Evolutionary conservation across 768 basidiomycete species (phyloP), one percentile per base, ranked within the genome.

Genomic region (Asterophora lycoperdoides): DNA sequence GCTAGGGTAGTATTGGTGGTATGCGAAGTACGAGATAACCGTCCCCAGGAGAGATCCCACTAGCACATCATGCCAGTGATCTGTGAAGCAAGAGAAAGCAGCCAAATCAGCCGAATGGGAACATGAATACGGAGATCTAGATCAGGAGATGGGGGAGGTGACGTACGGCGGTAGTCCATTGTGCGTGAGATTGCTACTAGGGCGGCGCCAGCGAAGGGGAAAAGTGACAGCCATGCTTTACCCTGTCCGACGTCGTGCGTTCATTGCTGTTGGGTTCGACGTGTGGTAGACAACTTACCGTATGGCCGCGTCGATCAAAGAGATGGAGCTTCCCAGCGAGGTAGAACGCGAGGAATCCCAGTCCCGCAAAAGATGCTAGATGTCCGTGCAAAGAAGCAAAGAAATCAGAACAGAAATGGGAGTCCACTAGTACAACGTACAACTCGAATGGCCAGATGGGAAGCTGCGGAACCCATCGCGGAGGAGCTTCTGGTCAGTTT

Each of bases 51-150:
- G 45, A 2, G 83, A 77, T 5, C 94, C 93, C 2, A 88, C 80
- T 8, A 91, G 60, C 36, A 96, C 88, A 56, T 99, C 95, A 5
- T 91, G 83, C 88, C 90, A 93, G 64, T 95, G 92, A 65, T 95
- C 89, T 91, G 23, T 3, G 23, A 23, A 23, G 23, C 23, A 23
- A 53, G 40, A n/a, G n/a, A n/a, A n/a, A n/a, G n/a, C n/a, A n/a
- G n/a, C n/a, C n/a, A n/a, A n/a, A n/a, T 33, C 9, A 23, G 49
- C 38, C 44, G 44, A 46, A n/a, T 6, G 26, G 35, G 52, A 50
- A 36, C 13, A 10, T 32, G 33, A 59, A 42, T 46, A 57, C 52
- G 11, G 15, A n/a, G 8, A 33, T 23, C n/a, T 9, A 19, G 39
- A 6, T 3, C 23, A 6, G 23, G 23, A 6, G 6, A 23, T 6